Conservation (phyloP, 1,284 basidiomycete genomes). For the Ceraceosorus bombacis region DNA sequence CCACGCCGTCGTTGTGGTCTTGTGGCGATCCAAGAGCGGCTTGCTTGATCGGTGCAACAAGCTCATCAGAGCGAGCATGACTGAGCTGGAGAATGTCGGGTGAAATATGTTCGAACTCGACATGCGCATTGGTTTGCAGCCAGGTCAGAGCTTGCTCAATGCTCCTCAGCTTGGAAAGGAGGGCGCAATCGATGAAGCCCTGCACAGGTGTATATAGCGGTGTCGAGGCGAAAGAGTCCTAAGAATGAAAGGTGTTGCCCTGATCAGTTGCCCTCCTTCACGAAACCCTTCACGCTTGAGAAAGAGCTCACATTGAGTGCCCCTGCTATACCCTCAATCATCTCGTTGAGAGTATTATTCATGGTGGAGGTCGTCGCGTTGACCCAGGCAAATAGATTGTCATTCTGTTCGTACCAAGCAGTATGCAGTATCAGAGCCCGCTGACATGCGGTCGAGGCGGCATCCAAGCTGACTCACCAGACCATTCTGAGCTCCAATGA, state of each 20-base stretch:
- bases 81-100: slow-evolving; percentile 68
- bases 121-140: slow-evolving; percentile 74
- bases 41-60: slow-evolving; percentile 41
- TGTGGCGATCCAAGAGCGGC: slow-evolving; percentile 13
- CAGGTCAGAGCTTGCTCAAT: slow-evolving; percentile 84
- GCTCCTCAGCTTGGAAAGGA: slow-evolving; percentile 78
- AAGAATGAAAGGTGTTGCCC: neutral
- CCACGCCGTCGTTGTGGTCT: slow-evolving; percentile 56
- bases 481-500: slow-evolving; percentile 62
- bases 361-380: slow-evolving; percentile 68
- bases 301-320: slow-evolving; percentile 23
- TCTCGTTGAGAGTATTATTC: slow-evolving; percentile 57
- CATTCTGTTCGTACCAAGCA: slow-evolving; percentile 51
- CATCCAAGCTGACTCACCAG: slow-evolving; percentile 49
- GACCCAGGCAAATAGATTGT: slow-evolving; percentile 74
- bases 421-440: too few species aligned
- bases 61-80: slow-evolving; percentile 62
- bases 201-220: slow-evolving; percentile 28
- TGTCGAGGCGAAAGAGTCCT: slow-evolving; percentile 63
- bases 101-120: slow-evolving; percentile 69
- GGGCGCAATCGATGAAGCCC: slow-evolving; percentile 57
- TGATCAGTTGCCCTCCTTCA: too few species aligned
- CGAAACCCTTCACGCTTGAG: too few species aligned
- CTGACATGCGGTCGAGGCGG: too few species aligned
- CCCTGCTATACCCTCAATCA: slow-evolving; percentile 50